Percentiles rank a stretch among this genome's conserved stretches.
Conservation (phyloP, 176 grass and related monocot species). For the Microstegium vimineum region DNA sequence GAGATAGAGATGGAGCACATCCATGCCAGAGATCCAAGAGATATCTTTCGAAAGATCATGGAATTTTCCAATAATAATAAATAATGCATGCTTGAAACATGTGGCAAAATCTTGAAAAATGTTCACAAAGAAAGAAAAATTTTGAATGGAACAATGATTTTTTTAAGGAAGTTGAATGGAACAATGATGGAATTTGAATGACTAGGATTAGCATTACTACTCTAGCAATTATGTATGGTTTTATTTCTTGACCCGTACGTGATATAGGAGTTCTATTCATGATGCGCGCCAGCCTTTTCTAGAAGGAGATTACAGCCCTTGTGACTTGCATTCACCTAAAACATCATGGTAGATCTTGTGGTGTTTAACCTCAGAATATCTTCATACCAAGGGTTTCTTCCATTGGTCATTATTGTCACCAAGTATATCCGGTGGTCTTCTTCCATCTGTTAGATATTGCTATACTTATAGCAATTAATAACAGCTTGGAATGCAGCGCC, state of each 20-base stretch:
- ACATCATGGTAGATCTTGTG: not conserved
- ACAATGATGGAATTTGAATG: not conserved
- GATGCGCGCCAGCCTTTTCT: not conserved
- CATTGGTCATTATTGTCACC: not conserved
- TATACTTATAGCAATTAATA: not conserved
- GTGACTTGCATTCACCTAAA: slow-evolving; percentile 7
- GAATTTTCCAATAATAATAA: not conserved
- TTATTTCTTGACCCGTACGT: not conserved
- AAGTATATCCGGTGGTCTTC: not conserved
- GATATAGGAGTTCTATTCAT: not conserved
- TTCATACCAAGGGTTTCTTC: not conserved
- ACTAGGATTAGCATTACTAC: not conserved
- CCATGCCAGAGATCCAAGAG: not conserved
- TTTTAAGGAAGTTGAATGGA: too few relatives aligned
- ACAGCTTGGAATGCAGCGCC: not conserved
- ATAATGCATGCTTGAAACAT: not conserved
- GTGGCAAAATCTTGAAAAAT: not conserved
- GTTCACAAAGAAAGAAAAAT: not conserved
- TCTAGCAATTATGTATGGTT: not conserved
- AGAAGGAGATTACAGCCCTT: not conserved
- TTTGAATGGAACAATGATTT: too few relatives aligned
- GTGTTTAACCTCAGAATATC: not conserved
- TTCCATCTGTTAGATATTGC: not conserved
- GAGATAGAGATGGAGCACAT: not conserved
- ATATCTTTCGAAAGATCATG: not conserved